These are phyloP conservation scores for Pseudozyma hubeiensis DNA, from an alignment of 1,284 basidiomycete species.

Conservation along the genomic window DNA sequence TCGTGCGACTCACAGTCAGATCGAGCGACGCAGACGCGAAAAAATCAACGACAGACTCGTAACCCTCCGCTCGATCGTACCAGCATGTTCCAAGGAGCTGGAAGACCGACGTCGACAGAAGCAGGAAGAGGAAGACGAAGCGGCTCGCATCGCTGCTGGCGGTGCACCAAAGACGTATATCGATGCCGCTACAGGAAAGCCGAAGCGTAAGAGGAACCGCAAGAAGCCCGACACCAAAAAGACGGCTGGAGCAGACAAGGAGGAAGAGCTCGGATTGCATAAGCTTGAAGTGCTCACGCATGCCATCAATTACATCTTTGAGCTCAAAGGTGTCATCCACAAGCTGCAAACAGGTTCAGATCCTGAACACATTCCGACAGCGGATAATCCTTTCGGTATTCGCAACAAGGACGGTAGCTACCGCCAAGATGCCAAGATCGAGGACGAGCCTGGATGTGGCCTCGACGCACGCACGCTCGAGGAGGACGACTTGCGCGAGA, in stretches of 20 bases:
- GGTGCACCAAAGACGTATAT: slow-evolving; percentile 47
- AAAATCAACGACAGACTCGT: slow-evolving; percentile 69
- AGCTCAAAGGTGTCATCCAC: slow-evolving; percentile 56
- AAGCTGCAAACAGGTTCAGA: slow-evolving; percentile 47
- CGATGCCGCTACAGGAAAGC: slow-evolving; percentile 53
- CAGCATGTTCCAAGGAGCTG: slow-evolving; percentile 61
- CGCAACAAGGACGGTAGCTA: slow-evolving; percentile 26
- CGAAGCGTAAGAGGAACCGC: slow-evolving; percentile 57
- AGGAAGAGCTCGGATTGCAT: slow-evolving; percentile 61
- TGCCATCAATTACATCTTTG: slow-evolving; percentile 64
- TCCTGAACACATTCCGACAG: slow-evolving; percentile 39
- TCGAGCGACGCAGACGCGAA: slow-evolving; percentile 65
- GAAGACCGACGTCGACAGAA: slow-evolving; percentile 51
- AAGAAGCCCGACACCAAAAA: slow-evolving; percentile 48
- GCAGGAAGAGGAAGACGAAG: slow-evolving; percentile 54
- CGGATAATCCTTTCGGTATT: slow-evolving; percentile 42
- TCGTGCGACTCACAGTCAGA: slow-evolving; percentile 63
- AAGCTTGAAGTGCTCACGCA: slow-evolving; percentile 63
- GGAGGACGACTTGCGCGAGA: background rate
- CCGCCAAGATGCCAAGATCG: slow-evolving; percentile 40
- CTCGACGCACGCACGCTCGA: slow-evolving; percentile 4
- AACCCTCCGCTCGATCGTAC: slow-evolving; percentile 60
- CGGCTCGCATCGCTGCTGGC: slow-evolving; percentile 41
- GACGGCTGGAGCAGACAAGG: slow-evolving; percentile 38
- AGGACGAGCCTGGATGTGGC: slow-evolving; percentile 31